These are phyloP conservation scores for Talaromyces wortmannii DNA, from an alignment of 495 filamentous ascomycete species.

Conservation along the genomic window DNA sequence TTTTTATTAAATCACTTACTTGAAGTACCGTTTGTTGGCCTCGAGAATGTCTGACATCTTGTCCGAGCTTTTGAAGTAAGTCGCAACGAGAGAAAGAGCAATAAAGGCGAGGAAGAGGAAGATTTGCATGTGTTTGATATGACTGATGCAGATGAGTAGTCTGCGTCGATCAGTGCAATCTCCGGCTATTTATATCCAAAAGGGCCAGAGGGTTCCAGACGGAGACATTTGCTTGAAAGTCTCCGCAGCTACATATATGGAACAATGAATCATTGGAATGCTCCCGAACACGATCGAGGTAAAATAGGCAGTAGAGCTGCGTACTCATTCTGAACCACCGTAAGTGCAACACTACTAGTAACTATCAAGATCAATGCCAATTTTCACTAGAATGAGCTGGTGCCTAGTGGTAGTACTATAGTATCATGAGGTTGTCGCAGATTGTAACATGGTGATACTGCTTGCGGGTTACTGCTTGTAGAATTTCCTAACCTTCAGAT, in stretches of 20 bases:
- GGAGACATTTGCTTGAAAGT: not conserved
- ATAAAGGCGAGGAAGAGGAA: not conserved
- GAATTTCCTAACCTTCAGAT: no score
- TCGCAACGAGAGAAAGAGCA: not conserved
- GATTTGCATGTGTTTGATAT: not conserved
- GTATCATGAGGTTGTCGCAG: no score
- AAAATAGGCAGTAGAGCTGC: not conserved
- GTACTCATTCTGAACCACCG: not conserved
- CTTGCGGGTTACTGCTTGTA: no score
- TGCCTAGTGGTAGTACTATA: no score
- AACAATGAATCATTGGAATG: not conserved
- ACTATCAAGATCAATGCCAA: no score
- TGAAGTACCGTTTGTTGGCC: constrained; percentile 45
- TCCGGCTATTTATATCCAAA: not conserved
- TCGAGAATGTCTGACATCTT: constrained; percentile 38
- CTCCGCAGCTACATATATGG: not conserved
- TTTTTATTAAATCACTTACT: constrained; percentile 26
- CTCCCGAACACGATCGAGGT: not conserved
- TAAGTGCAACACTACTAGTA: no score
- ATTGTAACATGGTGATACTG: no score
- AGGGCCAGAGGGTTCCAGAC: not conserved
- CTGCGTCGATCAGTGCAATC: no score
- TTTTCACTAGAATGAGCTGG: no score
- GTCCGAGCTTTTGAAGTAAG: not conserved
- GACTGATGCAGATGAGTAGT: not conserved